Percentiles rank a stretch among this genome's conserved stretches.
Evolutionary conservation across 176 grass and related monocot species (phyloP).

Genomic region (Puya raimondii): DNA sequence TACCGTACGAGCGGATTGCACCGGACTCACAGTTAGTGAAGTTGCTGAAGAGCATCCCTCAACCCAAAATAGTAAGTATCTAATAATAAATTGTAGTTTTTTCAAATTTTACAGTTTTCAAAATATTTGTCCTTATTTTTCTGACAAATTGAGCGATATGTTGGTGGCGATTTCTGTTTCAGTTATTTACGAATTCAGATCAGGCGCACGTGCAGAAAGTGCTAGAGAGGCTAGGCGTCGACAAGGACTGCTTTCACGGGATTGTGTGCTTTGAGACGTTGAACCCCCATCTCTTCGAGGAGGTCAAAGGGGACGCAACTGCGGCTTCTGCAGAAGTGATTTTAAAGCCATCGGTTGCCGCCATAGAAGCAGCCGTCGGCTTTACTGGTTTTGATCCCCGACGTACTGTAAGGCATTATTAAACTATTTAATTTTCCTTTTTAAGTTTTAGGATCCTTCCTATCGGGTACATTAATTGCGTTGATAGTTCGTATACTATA

Average conservation of each 20-base stretch:
- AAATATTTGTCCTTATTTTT: background rate
- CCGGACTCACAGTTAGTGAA: constrained; percentile 45
- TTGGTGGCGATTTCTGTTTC: background rate
- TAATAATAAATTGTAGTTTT: background rate
- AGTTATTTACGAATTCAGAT: constrained; percentile 96
- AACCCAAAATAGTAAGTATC: constrained; percentile 66
- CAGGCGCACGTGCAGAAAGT: constrained; percentile 42
- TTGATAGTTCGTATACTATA: no score
- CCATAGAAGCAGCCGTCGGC: constrained; percentile 43
- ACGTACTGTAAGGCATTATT: constrained; percentile 36
- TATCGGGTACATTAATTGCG: no score
- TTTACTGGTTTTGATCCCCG: constrained; percentile 45
- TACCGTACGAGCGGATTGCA: constrained; percentile 62
- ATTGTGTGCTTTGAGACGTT: constrained; percentile 97
- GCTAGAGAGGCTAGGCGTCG: constrained; percentile 53
- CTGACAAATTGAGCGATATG: background rate
- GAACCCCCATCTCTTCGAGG: constrained; percentile 68
- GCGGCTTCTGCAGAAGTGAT: constrained; percentile 24
- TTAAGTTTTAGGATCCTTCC: no score
- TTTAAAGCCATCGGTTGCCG: constrained; percentile 56
- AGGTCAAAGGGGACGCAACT: background rate
- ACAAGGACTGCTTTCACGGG: constrained; percentile 49
- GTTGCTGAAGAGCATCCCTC: constrained; percentile 59
- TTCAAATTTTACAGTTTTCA: background rate
- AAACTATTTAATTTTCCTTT: background rate